Evolutionary conservation across 2,329 filamentous ascomycete genomes (phyloP).

Genomic region (Paramyrothecium roridum): DNA sequence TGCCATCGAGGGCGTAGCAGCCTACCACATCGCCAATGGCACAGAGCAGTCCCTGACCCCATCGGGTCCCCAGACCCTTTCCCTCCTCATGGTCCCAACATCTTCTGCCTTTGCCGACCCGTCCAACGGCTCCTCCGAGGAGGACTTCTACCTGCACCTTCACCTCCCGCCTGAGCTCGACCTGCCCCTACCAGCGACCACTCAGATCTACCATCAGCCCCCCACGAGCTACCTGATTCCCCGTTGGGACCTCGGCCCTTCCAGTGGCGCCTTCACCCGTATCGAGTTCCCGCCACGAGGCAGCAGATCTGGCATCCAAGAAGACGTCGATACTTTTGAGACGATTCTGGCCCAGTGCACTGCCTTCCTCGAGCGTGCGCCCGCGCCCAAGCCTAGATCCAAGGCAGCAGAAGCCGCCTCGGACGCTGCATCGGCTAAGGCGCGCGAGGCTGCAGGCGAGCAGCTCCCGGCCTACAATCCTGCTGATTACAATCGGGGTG

Average conservation of each 20-base stretch:
- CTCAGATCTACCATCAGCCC: conserved; percentile 95
- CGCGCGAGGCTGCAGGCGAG: conserved; percentile 37
- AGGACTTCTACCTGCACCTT: conserved; percentile 96
- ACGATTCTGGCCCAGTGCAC: conserved; percentile 98
- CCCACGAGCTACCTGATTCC: conserved; percentile 92
- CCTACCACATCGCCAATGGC: conserved; percentile 88
- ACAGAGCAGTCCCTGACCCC: conserved; percentile 79
- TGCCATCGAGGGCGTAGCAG: conserved; percentile 79
- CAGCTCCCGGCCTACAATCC: conserved; percentile 72
- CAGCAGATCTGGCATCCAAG: conserved; percentile 71
- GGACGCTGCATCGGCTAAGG: conserved; percentile 34
- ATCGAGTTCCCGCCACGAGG: conserved; percentile 83
- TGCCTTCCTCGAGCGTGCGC: conserved; percentile 83
- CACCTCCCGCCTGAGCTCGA: conserved; percentile 94
- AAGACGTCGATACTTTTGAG: conserved; percentile 94
- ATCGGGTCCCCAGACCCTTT: conserved; percentile 85
- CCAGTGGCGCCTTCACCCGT: conserved; percentile 85
- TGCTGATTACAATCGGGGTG: conserved; percentile 72
- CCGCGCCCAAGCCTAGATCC: conserved; percentile 48
- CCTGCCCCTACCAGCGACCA: conserved; percentile 87
- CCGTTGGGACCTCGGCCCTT: conserved; percentile 87
- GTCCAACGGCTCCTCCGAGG: conserved; percentile 57
- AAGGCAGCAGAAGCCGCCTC: conserved; percentile 26
- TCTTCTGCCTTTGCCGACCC: conserved; percentile 65
- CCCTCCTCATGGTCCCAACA: conserved; percentile 93